Evolutionary conservation across 1,284 basidiomycete species (phyloP), one percentile per base, ranked within the genome.

Genomic region (Xanthoconium separans): DNA sequence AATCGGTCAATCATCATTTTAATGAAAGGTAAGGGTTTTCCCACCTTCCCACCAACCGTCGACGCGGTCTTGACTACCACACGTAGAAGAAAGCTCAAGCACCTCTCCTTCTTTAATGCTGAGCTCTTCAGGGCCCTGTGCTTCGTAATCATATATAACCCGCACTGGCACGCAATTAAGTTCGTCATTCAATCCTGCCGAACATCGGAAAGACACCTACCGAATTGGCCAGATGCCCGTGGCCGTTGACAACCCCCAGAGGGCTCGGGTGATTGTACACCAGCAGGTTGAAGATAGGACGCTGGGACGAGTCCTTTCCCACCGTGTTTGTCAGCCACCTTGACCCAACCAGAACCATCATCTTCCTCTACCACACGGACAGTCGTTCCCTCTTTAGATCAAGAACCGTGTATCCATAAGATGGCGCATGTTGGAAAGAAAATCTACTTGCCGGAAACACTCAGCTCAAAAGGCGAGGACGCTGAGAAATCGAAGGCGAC

Each of bases 271-370:
- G 54, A 51, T 49, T 58, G 60, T 39, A 59, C 64, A 22, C 69
- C 73, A 29, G 68, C 62, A 29, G 71, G 58, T 61, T 84, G 77
- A 37, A 93, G 68, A 73, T 93, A 93, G 11, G 87, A 84, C 12
- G 87, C 88, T 16, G 91, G 91, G 16, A 93, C 84, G 34, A 93
- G 79, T 2, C 90, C 90, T 60, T 81, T 80, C 45, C 76, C 77
- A 44, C 84, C 83, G 24, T 73, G 70, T 34, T 68, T 61, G 62
- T 87, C 79, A 20, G 74, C 69, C 8, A 91, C 85, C 68, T 92
- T 93, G n/a, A 88, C 80, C 91, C 91, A 93, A 4, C 91, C 91
- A 13, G 88, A 89, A 6, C 86, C 89, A 63, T 93, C 91, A 61
- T 93, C 89, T 53, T 82, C 77, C 62, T 91, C 88, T 2, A 89